Base-by-base conservation (phyloP, 164 flowering plant species). In the Stephania cephalantha region DNA sequence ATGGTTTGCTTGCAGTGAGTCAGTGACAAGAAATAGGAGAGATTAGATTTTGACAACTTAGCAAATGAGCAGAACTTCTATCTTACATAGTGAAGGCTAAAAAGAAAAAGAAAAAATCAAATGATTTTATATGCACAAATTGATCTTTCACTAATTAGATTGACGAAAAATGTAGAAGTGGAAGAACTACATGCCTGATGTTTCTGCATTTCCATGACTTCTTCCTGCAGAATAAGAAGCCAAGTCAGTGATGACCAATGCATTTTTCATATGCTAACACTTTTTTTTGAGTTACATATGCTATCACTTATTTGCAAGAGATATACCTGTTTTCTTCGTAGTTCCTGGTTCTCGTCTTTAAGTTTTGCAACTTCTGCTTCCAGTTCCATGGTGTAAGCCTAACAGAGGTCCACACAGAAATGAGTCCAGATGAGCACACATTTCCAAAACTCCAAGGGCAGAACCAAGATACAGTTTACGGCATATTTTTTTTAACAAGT, bases 321-420 rank as follows among this genome's bases (percentile, higher is more conserved):
- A 46, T 70, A 30, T 73, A 92, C 98, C 92, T 90, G 95, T 82
- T 89, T 93, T 80, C 85, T 85, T 78, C 72, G 81, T 78, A 95
- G 77, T 78, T 87, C 90, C 74, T 90, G 74, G 68, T 95, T 90
- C 77, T 91, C 93, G 81, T 87, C 97, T 81, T 91, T 95, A 66
- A 93, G 84, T 81, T 93, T 91, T 55, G 90, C 88, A 74, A 93
- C 88, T 85, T 95, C 99, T 69, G 89, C 89, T 84, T 95, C 99
- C 86, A 95, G 73, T 76, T 95, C 99, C 91, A 87, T 85, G 0
- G 99, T 95, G 79, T 95, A 91, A 25, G 99, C 99, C 99, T 95
- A 73, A 18, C 45, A 84, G 71, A 76, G 73, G 9, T 35, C 72
- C 81, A 68, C 53, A 35, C 7, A 74, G 53, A 64, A 46, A 5